phyloP scores from a whole-genome alignment of 2,329 filamentous ascomycete genomes.

The Penicillium crustosum region DNA sequence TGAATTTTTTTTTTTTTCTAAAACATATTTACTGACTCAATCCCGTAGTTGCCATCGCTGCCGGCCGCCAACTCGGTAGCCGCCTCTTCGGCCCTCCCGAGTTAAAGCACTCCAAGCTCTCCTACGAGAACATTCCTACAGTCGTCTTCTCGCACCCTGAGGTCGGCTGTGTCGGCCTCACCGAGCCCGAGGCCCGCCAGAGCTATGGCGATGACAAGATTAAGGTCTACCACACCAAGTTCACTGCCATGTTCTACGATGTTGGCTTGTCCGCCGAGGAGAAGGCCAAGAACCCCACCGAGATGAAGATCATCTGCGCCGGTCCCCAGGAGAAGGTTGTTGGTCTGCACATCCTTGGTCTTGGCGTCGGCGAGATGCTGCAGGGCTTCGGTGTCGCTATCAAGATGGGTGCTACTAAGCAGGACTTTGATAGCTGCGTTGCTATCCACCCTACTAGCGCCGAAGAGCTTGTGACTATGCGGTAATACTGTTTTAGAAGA shows the following conservation, averaged over 20 bases:
- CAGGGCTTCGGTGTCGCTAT: constrained; percentile 74
- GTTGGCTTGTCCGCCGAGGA: constrained; percentile 47
- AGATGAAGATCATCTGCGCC: constrained; percentile 53
- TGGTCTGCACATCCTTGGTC: constrained; percentile 51
- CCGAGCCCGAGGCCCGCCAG: constrained; percentile 50
- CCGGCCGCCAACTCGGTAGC: constrained; percentile 51
- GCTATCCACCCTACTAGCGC: constrained; percentile 76
- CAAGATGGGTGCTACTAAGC: constrained; percentile 79
- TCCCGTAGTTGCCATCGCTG: constrained; percentile 50
- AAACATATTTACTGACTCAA: background rate
- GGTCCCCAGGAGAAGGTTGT: constrained; percentile 53
- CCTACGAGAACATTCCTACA: constrained; percentile 53
- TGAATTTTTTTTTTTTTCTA: no score
- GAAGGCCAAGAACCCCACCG: constrained; percentile 51
- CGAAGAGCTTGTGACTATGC: constrained; percentile 66
- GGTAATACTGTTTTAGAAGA: constrained; percentile 19
- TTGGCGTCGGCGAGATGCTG: constrained; percentile 63
- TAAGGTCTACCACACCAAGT: constrained; percentile 52
- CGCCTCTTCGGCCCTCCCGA: constrained; percentile 51
- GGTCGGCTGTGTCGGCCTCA: constrained; percentile 51
- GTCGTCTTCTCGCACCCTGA: constrained; percentile 56
- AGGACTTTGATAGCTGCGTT: constrained; percentile 71
- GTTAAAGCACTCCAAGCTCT: constrained; percentile 45
- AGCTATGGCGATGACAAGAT: constrained; percentile 52
- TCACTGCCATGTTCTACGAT: constrained; percentile 52